Base-by-base conservation (phyloP, 108 stramenopile species). In the Stephanodiscus minutulus region DNA sequence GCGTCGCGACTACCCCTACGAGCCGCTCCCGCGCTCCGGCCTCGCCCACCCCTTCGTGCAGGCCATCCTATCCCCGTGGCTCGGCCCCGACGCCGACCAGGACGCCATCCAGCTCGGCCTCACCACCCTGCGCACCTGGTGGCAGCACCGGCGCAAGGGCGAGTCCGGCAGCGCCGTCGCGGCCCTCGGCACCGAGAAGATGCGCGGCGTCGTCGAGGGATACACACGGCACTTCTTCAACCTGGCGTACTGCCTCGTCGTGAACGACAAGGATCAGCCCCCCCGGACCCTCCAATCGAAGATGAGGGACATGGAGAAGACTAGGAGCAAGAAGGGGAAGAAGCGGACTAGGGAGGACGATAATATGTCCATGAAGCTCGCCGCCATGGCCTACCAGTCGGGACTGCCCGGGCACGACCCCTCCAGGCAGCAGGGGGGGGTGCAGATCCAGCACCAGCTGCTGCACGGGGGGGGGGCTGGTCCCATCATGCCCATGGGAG, bases 91-190 rank as follows among this genome's bases (percentile, higher is more conserved):
- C 69, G 94, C 94, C 43, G 91, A 95, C 65, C 86, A 90, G 57
- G 91, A 95, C 61, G 94, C 91, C 63, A 95, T 92, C 63, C 89
- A 89, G 67, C 66, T 95, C 47, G 94, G 94, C 39, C 74, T 95
- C 15, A 95, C 91, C 24, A 92, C 94, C 2, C 76, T 95, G 4
- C 79, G 94, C 10, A 95, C 94, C 3, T 95, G 94, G 94, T 95
- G 94, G 94, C 94, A 95, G 72, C 94, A 95, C 74, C 89, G 94
- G 50, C 91, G 94, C 47, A 95, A 95, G 85, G 94, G 94, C 18
- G 94, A 95, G 66, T 85, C 84, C 41, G 91, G 91, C 2, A 86
- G 87, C 22, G 94, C 94, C 22, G 82, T 92, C 70, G 86, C 89
- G 36, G 94, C 94, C 21, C 72, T 95, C 66, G 87, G 91, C 20